Evolutionary conservation across 2,329 filamentous ascomycete genomes (phyloP).

Genomic region (Phyllosticta citriasiana): DNA sequence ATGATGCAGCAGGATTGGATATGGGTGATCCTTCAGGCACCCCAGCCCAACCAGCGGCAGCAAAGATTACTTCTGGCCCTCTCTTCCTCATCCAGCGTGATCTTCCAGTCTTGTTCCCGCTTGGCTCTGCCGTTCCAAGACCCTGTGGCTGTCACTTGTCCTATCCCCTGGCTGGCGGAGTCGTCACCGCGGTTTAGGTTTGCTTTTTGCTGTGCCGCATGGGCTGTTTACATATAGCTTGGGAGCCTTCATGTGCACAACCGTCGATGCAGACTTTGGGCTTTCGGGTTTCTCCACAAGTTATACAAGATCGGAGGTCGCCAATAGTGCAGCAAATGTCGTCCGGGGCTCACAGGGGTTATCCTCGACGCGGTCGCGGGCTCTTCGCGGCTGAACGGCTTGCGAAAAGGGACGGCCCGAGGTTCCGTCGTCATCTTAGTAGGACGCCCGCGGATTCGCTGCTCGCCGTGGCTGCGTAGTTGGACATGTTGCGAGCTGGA

Average conservation of each 20-base stretch:
- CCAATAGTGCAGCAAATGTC: background rate
- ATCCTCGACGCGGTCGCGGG: background rate
- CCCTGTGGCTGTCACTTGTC: background rate
- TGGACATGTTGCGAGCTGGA: background rate
- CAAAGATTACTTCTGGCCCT: background rate
- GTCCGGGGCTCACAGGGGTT: background rate
- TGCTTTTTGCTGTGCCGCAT: background rate
- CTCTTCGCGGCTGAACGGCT: background rate
- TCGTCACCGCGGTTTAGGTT: background rate
- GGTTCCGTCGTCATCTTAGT: background rate
- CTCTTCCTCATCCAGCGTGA: background rate
- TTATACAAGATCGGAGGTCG: background rate
- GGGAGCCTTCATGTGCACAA: background rate
- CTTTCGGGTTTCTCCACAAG: background rate
- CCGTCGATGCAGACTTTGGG: background rate
- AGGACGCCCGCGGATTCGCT: background rate
- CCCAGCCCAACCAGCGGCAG: background rate
- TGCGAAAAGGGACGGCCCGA: background rate
- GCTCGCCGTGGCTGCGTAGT: background rate
- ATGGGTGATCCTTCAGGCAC: background rate
- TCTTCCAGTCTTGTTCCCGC: background rate
- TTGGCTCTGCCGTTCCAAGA: background rate
- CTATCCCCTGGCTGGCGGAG: background rate
- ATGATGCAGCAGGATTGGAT: background rate
- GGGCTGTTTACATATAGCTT: background rate